Base-by-base conservation (phyloP, 108 stramenopile genomes). In the Fragilariopsis cylindrus region DNA sequence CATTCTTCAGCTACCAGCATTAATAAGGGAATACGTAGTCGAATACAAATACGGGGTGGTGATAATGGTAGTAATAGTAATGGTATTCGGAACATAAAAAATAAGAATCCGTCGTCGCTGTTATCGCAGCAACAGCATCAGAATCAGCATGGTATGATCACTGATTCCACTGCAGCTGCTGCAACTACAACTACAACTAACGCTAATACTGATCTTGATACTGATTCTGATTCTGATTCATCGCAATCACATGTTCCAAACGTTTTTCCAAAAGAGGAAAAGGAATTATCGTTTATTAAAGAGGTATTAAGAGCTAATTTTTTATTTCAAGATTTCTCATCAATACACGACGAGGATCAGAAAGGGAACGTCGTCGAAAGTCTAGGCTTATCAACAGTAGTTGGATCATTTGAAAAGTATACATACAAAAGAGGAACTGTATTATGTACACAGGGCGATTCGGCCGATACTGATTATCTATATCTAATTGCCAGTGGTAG, bases 391-490 rank as follows among this genome's bases (percentile, higher is more conserved):
- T 53, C 52, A 0, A 15, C 11, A 53, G 52, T 15, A n/a, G 12
- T 39, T 45, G 42, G 42, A 45, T 43, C 65, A 0, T 66, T 66
- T 45, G 65, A 66, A 66, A 66, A 4, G 65, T 21, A n/a, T 8
- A 42, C 21, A 1, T 66, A 44, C 42, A 9, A 39, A 0, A n/a
- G 8, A 45, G 65, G 65, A 8, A 45, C 39, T 41, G n/a, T 42
- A 0, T 42, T 66, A 13, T 43, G 21, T 9, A n/a, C 39, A 44
- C 65, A 66, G 44, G 65, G 65, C 7, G 65, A 66, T 66, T 43
- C 65, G 44, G 65, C 7, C 9, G 42, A 39, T 41, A 42, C 65
- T 12, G 65, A 66, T n/a, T 66, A 42, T 45, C 39, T 66, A 2
- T 66, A 42, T 21, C 41, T 66, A 9, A 42, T 66, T 15, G 65